These are phyloP conservation scores for Chytriomyces sp. DNA, from an alignment of 192 early-diverging fungal species.

Conservation along the genomic window DNA sequence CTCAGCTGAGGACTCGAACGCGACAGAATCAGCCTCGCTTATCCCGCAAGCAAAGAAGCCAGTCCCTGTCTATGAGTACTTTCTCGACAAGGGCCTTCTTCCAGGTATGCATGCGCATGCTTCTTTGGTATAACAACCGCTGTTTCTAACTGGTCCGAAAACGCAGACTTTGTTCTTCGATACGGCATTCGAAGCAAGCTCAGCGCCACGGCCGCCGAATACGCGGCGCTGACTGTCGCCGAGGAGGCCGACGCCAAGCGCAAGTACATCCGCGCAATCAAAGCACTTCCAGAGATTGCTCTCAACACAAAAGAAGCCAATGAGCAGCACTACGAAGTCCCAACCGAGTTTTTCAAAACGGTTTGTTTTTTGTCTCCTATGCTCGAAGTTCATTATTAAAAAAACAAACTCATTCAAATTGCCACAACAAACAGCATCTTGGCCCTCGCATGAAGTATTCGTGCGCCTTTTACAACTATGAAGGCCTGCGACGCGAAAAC, in stretches of 20 bases:
- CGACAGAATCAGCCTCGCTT: background rate
- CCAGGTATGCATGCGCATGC: background rate
- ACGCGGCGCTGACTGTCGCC: constrained; percentile 6
- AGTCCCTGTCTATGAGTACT: constrained; percentile 43
- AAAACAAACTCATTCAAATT: background rate
- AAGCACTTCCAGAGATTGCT: constrained; percentile 50
- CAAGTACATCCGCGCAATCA: constrained; percentile 49
- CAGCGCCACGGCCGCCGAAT: constrained; percentile 32
- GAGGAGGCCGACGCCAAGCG: constrained; percentile 38
- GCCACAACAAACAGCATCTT: constrained; percentile 32
- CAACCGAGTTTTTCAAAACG: constrained; percentile 59
- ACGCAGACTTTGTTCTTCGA: constrained; percentile 54
- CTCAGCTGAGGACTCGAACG: too few relatives aligned
- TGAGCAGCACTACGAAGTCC: constrained; percentile 75
- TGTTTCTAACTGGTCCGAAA: too few relatives aligned
- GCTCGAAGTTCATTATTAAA: too few relatives aligned
- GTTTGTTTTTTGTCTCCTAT: background rate
- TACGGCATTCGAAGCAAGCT: constrained; percentile 53
- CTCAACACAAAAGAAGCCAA: constrained; percentile 69
- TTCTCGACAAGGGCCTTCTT: constrained; percentile 48
- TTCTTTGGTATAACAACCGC: too few relatives aligned
- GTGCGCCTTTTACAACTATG: constrained; percentile 59
- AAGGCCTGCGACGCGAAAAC: constrained; percentile 27
- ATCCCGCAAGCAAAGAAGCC: background rate
- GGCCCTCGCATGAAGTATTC: constrained; percentile 68